Percentiles rank a stretch among this genome's conserved stretches.
Evolutionary conservation across 805 yeast genomes (phyloP).

Genomic region (Zygotorulaspora florentina): DNA sequence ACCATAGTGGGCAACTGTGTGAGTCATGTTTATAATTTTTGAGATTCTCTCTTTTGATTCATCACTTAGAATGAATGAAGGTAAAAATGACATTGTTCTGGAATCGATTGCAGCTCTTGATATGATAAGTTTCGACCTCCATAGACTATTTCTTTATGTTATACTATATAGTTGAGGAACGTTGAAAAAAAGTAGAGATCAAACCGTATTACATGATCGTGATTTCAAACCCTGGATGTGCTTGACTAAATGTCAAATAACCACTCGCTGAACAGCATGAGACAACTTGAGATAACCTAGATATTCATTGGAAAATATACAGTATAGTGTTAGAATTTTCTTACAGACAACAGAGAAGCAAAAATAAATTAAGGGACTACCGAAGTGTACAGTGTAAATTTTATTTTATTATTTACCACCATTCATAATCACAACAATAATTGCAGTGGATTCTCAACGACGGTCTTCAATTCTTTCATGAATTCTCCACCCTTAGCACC

Average conservation of each 20-base stretch:
- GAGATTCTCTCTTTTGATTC: constrained; percentile 74
- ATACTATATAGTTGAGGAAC: not conserved
- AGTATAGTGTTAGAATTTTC: too few species aligned
- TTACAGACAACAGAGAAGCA: too few species aligned
- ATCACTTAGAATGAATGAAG: constrained; percentile 37
- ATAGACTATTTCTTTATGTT: not conserved
- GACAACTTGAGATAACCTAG: too few species aligned
- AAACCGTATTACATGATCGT: too few species aligned
- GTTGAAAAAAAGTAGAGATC: not conserved
- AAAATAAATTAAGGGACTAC: too few species aligned
- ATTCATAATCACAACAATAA: constrained; percentile 59
- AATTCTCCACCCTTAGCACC: constrained; percentile 98
- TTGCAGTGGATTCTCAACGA: constrained; percentile 94
- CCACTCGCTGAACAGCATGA: too few species aligned
- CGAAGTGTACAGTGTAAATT: too few species aligned
- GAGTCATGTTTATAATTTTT: constrained; percentile 75
- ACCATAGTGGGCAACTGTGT: constrained; percentile 89
- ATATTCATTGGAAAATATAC: too few species aligned
- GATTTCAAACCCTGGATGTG: too few species aligned
- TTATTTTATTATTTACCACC: too few species aligned
- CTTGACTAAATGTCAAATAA: too few species aligned
- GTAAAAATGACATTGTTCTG: constrained; percentile 29
- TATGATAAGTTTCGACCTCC: not conserved
- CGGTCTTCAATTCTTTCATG: constrained; percentile 86
- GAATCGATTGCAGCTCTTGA: not conserved